A percentile compares a stretch with the other conserved stretches of the same genome.
phyloP scores from a whole-genome alignment of 768 basidiomycete genomes.

The Clathrus columnatus region DNA sequence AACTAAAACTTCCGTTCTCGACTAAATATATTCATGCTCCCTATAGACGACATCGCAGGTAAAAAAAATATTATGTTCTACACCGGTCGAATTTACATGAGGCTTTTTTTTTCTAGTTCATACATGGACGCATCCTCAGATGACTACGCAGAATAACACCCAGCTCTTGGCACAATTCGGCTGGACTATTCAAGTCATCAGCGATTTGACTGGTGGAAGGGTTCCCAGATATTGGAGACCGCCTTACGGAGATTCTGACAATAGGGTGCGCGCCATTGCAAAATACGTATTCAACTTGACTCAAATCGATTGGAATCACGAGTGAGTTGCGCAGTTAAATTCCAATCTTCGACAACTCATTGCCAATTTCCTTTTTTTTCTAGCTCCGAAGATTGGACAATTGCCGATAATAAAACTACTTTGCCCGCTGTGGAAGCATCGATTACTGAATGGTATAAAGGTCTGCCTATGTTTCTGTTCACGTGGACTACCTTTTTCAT shows the following conservation, averaged over 20 bases:
- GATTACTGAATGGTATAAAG: conserved; percentile 51
- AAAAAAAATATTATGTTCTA: neutral
- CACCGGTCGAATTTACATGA: neutral
- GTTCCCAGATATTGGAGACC: conserved; percentile 80
- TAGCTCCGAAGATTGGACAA: conserved; percentile 73
- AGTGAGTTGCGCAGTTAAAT: conserved; percentile 36
- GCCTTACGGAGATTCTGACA: conserved; percentile 79
- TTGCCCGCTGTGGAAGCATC: conserved; percentile 34
- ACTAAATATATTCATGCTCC: neutral
- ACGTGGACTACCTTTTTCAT: neutral
- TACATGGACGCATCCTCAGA: conserved; percentile 70
- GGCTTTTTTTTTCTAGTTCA: conserved; percentile 26
- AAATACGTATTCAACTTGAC: conserved; percentile 76
- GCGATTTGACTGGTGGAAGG: conserved; percentile 70
- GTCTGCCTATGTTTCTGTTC: conserved; percentile 20
- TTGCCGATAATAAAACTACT: conserved; percentile 39
- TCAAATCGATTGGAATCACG: conserved; percentile 87
- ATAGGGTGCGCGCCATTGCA: conserved; percentile 78
- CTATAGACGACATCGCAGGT: conserved; percentile 28
- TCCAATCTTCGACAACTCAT: too few relatives aligned
- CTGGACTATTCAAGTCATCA: conserved; percentile 72
- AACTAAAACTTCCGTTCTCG: neutral
- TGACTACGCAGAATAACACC: conserved; percentile 67
- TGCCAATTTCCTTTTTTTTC: neutral
- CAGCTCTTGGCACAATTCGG: conserved; percentile 70